phyloP scores from a whole-genome alignment of 1,284 basidiomycete genomes.

The Ceratobasidium sp. region DNA sequence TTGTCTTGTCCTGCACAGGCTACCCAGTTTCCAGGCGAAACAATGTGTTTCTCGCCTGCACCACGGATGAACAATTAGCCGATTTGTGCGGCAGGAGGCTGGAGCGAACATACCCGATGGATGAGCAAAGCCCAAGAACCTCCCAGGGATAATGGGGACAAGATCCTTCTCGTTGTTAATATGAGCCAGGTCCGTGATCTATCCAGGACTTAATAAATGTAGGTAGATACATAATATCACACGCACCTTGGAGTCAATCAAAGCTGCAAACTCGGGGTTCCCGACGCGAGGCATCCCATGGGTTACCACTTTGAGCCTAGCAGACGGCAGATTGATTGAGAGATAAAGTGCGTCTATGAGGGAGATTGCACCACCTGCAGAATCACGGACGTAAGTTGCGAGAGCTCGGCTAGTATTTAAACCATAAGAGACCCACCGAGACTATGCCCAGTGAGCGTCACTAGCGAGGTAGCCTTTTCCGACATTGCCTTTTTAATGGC shows the following conservation, averaged over 20 bases:
- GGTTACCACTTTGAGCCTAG: constrained; percentile 46
- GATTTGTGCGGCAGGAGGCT: neutral
- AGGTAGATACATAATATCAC: neutral
- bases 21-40: constrained; percentile 46
- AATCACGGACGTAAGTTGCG: neutral
- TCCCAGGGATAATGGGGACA: constrained; percentile 35
- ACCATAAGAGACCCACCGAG: constrained; percentile 29
- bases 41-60: constrained; percentile 45
- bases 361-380: constrained; percentile 29
- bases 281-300: constrained; percentile 48
- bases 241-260: constrained; percentile 42
- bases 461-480: constrained; percentile 31
- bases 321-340: constrained; percentile 46
- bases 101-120: constrained; percentile 26
- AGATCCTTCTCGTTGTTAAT: constrained; percentile 41
- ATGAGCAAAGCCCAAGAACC: constrained; percentile 47
- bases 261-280: constrained; percentile 47
- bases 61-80: neutral
- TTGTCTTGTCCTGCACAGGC: constrained; percentile 49
- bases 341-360: constrained; percentile 45
- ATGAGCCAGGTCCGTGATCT: constrained; percentile 32
- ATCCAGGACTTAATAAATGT: neutral
- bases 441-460: constrained; percentile 49
- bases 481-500: constrained; percentile 48
- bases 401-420: neutral